Conservation (phyloP, 2,329 filamentous ascomycete genomes). For the Colletotrichum viniferum region DNA sequence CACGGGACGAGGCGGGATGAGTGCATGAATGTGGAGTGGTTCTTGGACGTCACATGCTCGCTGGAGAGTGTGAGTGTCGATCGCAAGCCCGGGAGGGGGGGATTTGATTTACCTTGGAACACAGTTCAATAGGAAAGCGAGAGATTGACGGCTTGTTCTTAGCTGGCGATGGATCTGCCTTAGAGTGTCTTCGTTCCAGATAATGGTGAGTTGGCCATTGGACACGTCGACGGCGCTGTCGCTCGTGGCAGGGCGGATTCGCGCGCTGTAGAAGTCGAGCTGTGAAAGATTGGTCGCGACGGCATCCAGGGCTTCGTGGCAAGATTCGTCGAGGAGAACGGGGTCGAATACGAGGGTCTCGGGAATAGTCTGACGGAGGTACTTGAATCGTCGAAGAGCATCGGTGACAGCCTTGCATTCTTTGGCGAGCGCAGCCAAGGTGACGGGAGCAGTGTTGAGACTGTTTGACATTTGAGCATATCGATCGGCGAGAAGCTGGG, state of each 20-base stretch:
- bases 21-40: conserved; percentile 18
- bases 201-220: conserved; percentile 18
- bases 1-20: conserved; percentile 12
- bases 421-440: conserved; percentile 21
- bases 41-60: conserved; percentile 18
- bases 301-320: conserved; percentile 9
- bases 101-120: conserved; percentile 6
- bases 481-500: conserved; percentile 9
- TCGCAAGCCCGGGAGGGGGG: too few relatives aligned
- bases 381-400: conserved; percentile 12
- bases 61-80: neutral
- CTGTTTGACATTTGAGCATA: conserved; percentile 4
- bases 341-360: conserved; percentile 2
- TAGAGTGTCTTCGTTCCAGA: conserved; percentile 23
- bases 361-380: neutral
- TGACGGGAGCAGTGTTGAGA: conserved; percentile 25
- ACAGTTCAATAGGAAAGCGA: conserved; percentile 19
- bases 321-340: conserved; percentile 10
- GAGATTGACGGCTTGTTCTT: conserved; percentile 9
- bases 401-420: conserved; percentile 21
- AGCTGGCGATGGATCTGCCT: conserved; percentile 11
- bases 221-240: conserved; percentile 14
- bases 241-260: conserved; percentile 6
- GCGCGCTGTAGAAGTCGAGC: conserved; percentile 6
- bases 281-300: conserved; percentile 1